Conservation (phyloP, 2,329 filamentous ascomycete genomes). For the Epichloe bromicola region DNA sequence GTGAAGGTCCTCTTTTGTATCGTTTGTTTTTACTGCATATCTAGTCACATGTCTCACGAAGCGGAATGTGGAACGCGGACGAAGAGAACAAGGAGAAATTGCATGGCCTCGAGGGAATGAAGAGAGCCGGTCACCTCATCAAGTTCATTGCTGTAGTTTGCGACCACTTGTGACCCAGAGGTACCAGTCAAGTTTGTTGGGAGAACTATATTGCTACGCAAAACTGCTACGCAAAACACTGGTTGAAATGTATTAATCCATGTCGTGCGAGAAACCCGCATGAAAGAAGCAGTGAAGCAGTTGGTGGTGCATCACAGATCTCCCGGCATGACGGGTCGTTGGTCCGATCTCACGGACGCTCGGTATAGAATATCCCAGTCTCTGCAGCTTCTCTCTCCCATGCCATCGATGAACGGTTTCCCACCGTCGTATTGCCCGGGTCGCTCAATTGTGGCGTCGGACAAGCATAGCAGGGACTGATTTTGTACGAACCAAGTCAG, state of each 20-base stretch:
- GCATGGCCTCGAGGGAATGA: conserved; percentile 22
- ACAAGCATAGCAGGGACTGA: conserved; percentile 2
- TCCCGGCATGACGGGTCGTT: background rate
- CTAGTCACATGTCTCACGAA: background rate
- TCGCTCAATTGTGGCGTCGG: conserved; percentile 6
- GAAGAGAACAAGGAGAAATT: conserved; percentile 8
- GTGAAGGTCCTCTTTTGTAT: background rate
- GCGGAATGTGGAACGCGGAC: background rate
- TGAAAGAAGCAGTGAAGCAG: background rate
- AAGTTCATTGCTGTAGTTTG: background rate
- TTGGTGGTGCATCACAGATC: background rate
- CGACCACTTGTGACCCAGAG: too few relatives aligned
- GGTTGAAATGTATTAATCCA: background rate
- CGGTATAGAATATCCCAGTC: conserved; percentile 4
- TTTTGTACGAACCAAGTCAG: too few relatives aligned
- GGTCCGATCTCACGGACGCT: background rate
- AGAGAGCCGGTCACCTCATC: conserved; percentile 24
- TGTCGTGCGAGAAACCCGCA: background rate
- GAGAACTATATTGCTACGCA: too few relatives aligned
- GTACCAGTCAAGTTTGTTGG: too few relatives aligned
- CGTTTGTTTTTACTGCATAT: background rate
- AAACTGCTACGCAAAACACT: too few relatives aligned
- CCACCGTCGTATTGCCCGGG: background rate
- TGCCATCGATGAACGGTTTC: background rate
- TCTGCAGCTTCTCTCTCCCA: conserved; percentile 4